Evolutionary conservation across 768 basidiomycete species (phyloP).

Genomic region (Tricholoma matsutake): DNA sequence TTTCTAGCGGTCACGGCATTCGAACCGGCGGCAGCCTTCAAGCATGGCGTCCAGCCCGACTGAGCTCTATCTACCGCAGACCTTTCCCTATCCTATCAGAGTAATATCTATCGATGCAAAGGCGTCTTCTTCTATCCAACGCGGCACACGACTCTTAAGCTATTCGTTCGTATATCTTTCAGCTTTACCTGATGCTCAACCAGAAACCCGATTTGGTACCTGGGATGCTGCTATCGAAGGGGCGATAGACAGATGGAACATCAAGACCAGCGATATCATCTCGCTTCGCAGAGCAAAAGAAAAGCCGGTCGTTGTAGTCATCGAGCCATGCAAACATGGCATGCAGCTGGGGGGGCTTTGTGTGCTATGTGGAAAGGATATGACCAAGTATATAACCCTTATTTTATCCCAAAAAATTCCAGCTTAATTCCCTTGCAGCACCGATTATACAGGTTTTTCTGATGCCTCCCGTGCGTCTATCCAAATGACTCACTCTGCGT

Average conservation of each 20-base stretch:
- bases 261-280: slow-evolving; percentile 64
- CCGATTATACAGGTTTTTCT: slow-evolving; percentile 86
- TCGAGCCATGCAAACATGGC: slow-evolving; percentile 95
- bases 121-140: slow-evolving; percentile 44
- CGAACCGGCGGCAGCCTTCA: slow-evolving; percentile 16
- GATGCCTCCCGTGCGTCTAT: slow-evolving; percentile 86
- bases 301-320: slow-evolving; percentile 58
- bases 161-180: slow-evolving; percentile 74
- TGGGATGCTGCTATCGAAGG: slow-evolving; percentile 93
- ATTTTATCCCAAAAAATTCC: slow-evolving; percentile 4
- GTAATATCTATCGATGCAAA: slow-evolving; percentile 64
- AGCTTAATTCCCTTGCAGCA: slow-evolving; percentile 30
- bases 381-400: slow-evolving; percentile 68
- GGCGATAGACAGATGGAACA: slow-evolving; percentile 65
- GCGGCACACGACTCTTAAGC: slow-evolving; percentile 78
- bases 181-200: slow-evolving; percentile 39
- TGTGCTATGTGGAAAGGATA: slow-evolving; percentile 92
- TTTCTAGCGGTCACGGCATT: slow-evolving; percentile 19
- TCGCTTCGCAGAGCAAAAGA: slow-evolving; percentile 56
- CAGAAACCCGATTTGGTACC: slow-evolving; percentile 77
- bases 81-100: slow-evolving; percentile 86
- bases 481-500: slow-evolving; percentile 91
- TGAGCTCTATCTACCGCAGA: slow-evolving; percentile 68
- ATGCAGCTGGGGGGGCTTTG: slow-evolving; percentile 92
- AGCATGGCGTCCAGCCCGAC: slow-evolving; percentile 62